Conservation (phyloP, 495 filamentous ascomycete genomes). For the Aspergillus sclerotioniger region DNA sequence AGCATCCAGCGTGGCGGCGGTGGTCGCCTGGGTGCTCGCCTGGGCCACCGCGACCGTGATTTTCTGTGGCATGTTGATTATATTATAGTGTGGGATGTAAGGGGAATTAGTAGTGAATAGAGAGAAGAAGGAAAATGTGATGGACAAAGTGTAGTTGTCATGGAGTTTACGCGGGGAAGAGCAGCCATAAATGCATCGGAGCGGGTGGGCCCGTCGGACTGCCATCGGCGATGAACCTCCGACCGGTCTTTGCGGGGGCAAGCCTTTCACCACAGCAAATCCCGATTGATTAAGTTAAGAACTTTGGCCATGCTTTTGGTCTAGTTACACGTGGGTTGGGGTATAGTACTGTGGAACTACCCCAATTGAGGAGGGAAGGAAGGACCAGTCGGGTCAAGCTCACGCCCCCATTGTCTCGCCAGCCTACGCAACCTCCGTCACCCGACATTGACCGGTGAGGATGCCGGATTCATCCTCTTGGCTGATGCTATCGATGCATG, state of each 20-base stretch:
- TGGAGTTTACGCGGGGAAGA: too few species aligned
- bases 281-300: too few species aligned
- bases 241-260: too few species aligned
- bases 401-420: too few species aligned
- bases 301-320: too few species aligned
- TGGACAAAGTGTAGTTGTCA: background rate
- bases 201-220: background rate
- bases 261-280: too few species aligned
- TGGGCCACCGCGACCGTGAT: slow-evolving; percentile 78
- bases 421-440: too few species aligned
- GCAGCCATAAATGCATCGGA: background rate
- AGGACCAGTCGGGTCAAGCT: too few species aligned
- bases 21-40: slow-evolving; percentile 65
- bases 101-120: background rate
- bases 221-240: background rate
- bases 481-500: too few species aligned
- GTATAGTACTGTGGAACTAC: too few species aligned
- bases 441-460: background rate
- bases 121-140: background rate
- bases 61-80: slow-evolving; percentile 35
- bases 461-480: background rate
- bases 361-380: too few species aligned
- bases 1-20: slow-evolving; percentile 61
- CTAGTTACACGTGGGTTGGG: too few species aligned
- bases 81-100: background rate